Evolutionary conservation across 2,329 filamentous ascomycete species (phyloP).

Genomic region (Aschersonia sp.): DNA sequence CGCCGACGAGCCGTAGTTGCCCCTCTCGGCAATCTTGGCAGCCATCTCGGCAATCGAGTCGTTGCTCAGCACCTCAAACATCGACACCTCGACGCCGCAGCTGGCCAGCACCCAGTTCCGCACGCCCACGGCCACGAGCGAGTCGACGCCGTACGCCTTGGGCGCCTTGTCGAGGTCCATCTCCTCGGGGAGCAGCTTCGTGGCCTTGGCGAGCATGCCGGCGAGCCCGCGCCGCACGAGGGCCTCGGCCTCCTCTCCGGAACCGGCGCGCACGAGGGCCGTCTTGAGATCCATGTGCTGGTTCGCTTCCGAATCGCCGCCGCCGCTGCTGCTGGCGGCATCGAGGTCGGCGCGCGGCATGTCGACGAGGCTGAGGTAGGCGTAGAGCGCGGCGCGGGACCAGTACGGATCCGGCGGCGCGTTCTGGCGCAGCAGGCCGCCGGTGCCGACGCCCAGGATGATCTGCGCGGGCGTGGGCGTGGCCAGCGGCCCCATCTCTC

Average conservation of each 20-base stretch:
- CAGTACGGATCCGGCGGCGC: constrained; percentile 38
- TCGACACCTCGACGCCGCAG: constrained; percentile 26
- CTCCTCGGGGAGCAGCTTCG: constrained; percentile 28
- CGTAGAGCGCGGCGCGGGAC: constrained; percentile 33
- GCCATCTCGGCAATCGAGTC: constrained; percentile 24
- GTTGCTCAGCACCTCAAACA: constrained; percentile 32
- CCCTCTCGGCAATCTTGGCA: constrained; percentile 15
- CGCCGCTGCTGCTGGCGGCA: constrained; percentile 6
- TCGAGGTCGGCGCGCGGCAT: constrained; percentile 18
- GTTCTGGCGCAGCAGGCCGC: constrained; percentile 37
- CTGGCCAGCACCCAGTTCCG: constrained; percentile 34
- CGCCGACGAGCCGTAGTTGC: not conserved
- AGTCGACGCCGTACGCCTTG: constrained; percentile 35
- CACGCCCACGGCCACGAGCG: constrained; percentile 34
- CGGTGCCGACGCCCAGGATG: constrained; percentile 38
- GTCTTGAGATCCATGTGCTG: constrained; percentile 14
- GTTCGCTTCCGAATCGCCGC: constrained; percentile 2
- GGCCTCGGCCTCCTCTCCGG: constrained; percentile 13
- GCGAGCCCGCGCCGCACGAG: constrained; percentile 22
- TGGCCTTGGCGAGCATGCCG: constrained; percentile 26
- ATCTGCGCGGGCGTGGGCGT: constrained; percentile 28
- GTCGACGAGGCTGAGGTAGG: constrained; percentile 32
- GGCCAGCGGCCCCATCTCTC: constrained; percentile 11
- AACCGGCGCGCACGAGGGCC: constrained; percentile 15
- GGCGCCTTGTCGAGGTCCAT: constrained; percentile 26